Evolutionary conservation across 257 asterid genomes (phyloP), one percentile per base, ranked within the genome.

Genomic region (Forsythia viridissima): DNA sequence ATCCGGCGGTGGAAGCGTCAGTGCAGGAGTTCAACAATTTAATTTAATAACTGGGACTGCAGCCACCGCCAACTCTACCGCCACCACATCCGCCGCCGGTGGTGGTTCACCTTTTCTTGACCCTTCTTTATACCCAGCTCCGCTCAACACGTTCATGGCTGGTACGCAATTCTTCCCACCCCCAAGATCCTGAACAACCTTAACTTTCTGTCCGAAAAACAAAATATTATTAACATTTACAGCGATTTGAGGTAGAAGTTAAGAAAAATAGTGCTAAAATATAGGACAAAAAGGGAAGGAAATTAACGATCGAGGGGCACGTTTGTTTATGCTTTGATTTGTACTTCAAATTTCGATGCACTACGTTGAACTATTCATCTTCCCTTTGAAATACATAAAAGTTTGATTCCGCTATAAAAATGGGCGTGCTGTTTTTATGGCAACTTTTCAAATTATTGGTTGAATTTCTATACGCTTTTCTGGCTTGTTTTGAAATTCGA

Each of bases 141-240:
- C 91, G 7, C 75, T 95, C n/a, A 91, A 83, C 82, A 89, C 88
- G 82, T 95, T 87, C 91, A 86, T 91, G 78, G 87, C 96, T 78
- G 98, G 98, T 92, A 95, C 97, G 95, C 97, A 89, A 85, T 93
- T 95, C 95, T 93, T 93, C 93, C 99, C 98, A 77, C 97, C 95
- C 46, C 93, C 97, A 77, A 85, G 99, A 83, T 89, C 98, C 83
- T 93, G 83, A 87, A 63, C 70, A 59, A 67, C 44, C 76, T 67
- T 80, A 74, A 71, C 76, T 75, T 74, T 70, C 55, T 21, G 52
- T 59, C 36, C 66, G 36, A 7, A 20, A 8, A 59, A 59, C 36
- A 20, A 20, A 39, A 63, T 30, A 30, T 30, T 30, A 30, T 30
- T 30, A 30, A 30, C 34, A 30, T 63, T 59, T 24, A 63, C 70